phyloP scores from a whole-genome alignment of 306 rosid genomes.

The Fagus crenata region DNA sequence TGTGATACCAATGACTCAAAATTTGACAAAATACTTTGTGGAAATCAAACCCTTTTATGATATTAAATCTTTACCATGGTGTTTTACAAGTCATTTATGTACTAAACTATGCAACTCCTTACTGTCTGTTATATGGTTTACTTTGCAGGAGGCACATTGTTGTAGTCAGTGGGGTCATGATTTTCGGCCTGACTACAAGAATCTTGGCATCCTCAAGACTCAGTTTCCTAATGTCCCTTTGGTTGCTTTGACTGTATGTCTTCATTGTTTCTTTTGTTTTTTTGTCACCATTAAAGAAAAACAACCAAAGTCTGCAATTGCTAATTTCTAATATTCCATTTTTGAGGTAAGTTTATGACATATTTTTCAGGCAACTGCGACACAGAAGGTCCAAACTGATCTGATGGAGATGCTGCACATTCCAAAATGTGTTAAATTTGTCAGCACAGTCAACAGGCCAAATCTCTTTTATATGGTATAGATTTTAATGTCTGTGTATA shows the following conservation, averaged over 20 bases:
- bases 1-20: background rate
- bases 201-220: constrained; percentile 91
- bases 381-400: constrained; percentile 91
- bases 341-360: constrained; percentile 17
- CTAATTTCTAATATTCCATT: background rate
- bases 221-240: constrained; percentile 87
- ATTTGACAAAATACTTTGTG: background rate
- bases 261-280: constrained; percentile 13
- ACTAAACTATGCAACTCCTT: constrained; percentile 11
- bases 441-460: constrained; percentile 94
- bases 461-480: constrained; percentile 83
- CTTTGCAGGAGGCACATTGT: constrained; percentile 94
- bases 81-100: constrained; percentile 5
- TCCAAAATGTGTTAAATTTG: constrained; percentile 82
- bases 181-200: constrained; percentile 96
- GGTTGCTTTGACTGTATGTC: constrained; percentile 85
- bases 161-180: constrained; percentile 99
- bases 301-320: constrained; percentile 17
- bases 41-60: background rate
- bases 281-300: constrained; percentile 10
- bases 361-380: constrained; percentile 84
- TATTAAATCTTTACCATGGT: background rate
- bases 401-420: constrained; percentile 89
- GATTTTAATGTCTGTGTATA: background rate
- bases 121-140: constrained; percentile 25